Base-by-base conservation (phyloP, 306 rosid genomes). In the Adenanthera pavonina region DNA sequence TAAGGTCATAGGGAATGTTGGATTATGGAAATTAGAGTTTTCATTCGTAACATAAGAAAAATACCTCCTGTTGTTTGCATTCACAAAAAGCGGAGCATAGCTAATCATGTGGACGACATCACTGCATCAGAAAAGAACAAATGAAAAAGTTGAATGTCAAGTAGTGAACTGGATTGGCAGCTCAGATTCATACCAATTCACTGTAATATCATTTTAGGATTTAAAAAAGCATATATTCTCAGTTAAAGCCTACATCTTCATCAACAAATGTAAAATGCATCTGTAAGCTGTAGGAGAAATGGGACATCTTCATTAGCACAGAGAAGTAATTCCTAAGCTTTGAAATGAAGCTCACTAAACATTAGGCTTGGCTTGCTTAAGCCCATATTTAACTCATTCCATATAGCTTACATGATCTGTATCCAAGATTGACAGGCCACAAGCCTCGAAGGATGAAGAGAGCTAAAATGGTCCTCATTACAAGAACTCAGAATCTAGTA, bases 41-140 rank as follows among this genome's bases (percentile, higher is more conserved):
- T 20, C 36, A 19, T 46, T 69, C 8, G 38, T 13, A 69, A 44
- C 38, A 0, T 43, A 30, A 47, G 46, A 34, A 17, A 30, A 78
- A 16, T 91, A 93, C 99, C 92, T 86, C 80, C 91, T 85, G 85
- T 95, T 89, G 78, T 93, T 92, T 68, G 84, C 57, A 80, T 95
- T 89, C 71, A 92, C 98, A 43, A 95, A 92, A 80, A 95, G 99
- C 11, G 99, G 98, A n/a, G 98, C 99, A 81, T 95, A 95, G 92
- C 99, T 89, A 66, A 87, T 88, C 99, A 95, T 95, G 30, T 82
- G 66, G 71, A 95, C 89, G 61, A 75, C 82, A 77, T 95, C 97
- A 79, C 99, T 95, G 74, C 48, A 92, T 90, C 78, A 66, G 38
- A 64, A 60, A 72, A 47, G 6, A 16, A 72, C 74, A 61, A 68